Evolutionary conservation across 345 rosid species (phyloP), one percentile per base, ranked within the genome.

Genomic region (Camelina sativa): DNA sequence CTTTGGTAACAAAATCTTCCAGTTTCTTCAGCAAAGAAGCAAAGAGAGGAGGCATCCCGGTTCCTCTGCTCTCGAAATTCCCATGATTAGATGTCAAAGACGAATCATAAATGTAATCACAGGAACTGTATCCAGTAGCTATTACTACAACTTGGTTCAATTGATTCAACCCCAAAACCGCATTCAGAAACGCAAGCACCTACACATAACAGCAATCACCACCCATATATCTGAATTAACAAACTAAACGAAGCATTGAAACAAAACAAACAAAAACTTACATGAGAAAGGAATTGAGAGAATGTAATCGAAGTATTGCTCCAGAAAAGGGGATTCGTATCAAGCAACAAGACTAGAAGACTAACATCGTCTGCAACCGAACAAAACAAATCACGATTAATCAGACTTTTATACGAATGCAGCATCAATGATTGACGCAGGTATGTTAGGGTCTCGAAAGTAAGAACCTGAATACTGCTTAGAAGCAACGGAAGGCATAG

Each of bases 281-380:
- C 97, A 34, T 91, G 97, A 65, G 97, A 90, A 64, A 94, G 85
- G 62, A 94, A 88, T 40, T 82, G 93, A 73, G 86, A 81, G 82
- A 91, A 91, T 3, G 84, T 75, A 77, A 85, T 77, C 56, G 96
- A 76, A 17, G 90, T 83, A 20, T 85, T 34, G 75, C 86, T 79
- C 97, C 97, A 94, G 79, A 91, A 94, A 73, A 90, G 81, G 1
- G 98, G 98, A 62, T 91, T 91, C 16, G 92, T 78, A 76, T 91
- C 98, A 8, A 94, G 79, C 76, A 92, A 73, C 65, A 91, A 89
- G 58, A 91, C 84, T 61, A 88, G 75, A 23, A 90, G 85, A 80
- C 97, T 94, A 12, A 90, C 97, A 74, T 90, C 98, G 71, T 94
- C 97, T 90, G 89, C 72, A 58, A 74, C n/a, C 47, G 65, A 17